Base-by-base conservation (phyloP, 176 grass and related monocot species). In the Themeda triandra region DNA sequence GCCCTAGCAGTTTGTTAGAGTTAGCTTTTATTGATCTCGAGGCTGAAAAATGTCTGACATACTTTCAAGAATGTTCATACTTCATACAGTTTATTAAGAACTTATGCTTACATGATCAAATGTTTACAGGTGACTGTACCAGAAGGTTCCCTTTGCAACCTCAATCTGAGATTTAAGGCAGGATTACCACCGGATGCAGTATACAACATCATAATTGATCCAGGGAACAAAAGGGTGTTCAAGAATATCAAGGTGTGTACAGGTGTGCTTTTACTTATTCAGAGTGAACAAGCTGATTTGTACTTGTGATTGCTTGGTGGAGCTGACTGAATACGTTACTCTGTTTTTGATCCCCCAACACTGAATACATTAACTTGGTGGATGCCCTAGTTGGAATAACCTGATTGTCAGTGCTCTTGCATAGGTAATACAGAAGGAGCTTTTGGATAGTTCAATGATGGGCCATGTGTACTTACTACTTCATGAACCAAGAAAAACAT, bases 171-270 rank as follows among this genome's bases (percentile, higher is more conserved):
- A 74, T 98, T 98, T 42, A 85, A 90, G 46, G 87, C 84, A 45
- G 96, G 96, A 15, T 85, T 95, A 45, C 96, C 96, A 63, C 93
- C 96, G 2, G 96, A 95, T 79, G 93, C 96, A 80, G 92, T 98
- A 73, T 98, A 93, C 81, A 92, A 95, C 83, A 98, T 98, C 51
- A 90, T 94, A 64, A 89, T 90, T 49, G 83, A 98, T 59, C 96
- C 93, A 21, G 93, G 87, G 48, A 98, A 98, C 56, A 98, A 98
- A 90, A 81, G 91, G 51, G 93, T 98, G 66, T 98, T 98, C 66
- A 94, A 94, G 78, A 98, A 98, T 84, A 98, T 98, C 41, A 98
- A 95, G 96, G 93, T 98, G 67, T 60, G 45, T 54, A 79, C 29
- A 44, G 4, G 56, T 63, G 44, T 35, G 46, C 6, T 80, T 42